These are phyloP conservation scores for Thielaviopsis populi DNA, from an alignment of 2,329 filamentous ascomycete genomes.

Conservation along the genomic window DNA sequence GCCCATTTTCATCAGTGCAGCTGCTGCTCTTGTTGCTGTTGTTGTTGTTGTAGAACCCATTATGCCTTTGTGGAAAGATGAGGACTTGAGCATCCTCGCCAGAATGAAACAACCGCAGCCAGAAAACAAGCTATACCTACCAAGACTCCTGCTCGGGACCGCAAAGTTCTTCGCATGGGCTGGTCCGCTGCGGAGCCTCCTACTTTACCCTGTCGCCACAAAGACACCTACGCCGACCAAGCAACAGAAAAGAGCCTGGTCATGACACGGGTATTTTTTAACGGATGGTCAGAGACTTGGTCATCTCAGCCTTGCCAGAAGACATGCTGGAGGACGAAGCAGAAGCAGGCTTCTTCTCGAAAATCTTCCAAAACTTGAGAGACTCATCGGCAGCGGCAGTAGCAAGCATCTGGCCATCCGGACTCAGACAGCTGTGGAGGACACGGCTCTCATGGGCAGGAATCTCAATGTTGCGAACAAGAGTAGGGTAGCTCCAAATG, in stretches of 20 bases:
- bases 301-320: slow-evolving; percentile 67
- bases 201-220: background rate
- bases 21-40: too few species aligned
- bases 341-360: slow-evolving; percentile 88
- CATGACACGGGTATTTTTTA: slow-evolving; percentile 29
- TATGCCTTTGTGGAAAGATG: background rate
- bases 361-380: slow-evolving; percentile 99
- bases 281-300: slow-evolving; percentile 90
- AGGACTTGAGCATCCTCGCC: background rate
- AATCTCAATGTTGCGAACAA: slow-evolving; percentile 96
- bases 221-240: background rate
- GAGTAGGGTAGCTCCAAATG: slow-evolving; percentile 96
- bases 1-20: background rate
- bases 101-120: background rate
- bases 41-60: background rate
- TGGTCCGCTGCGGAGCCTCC: background rate
- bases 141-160: background rate
- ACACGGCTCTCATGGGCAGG: slow-evolving; percentile 94
- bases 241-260: background rate
- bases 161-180: background rate
- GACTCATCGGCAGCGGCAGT: slow-evolving; percentile 93
- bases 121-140: slow-evolving; percentile 4
- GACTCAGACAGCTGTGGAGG: slow-evolving; percentile 90
- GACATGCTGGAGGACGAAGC: slow-evolving; percentile 50
- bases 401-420: slow-evolving; percentile 93